Evolutionary conservation across 108 stramenopile genomes (phyloP), one percentile per base, ranked within the genome.

Genomic region (Mediolabrus comicus): DNA sequence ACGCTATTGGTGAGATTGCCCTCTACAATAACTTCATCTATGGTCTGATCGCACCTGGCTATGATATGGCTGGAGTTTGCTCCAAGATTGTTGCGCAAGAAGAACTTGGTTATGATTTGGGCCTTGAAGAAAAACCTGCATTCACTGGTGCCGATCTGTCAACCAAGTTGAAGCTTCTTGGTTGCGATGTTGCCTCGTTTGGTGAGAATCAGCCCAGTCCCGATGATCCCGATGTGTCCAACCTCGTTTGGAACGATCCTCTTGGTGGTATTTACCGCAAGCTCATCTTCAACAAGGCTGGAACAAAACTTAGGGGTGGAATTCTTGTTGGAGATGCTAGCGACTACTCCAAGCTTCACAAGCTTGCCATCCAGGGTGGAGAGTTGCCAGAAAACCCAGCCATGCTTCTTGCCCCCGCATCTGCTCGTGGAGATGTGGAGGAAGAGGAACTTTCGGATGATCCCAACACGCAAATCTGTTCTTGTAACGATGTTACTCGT

Each of bases 131-230:
- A 14, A n/a, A 56, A 5, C 86, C 90, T 29, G 86, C 83, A 51
- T 97, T 97, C 70, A 91, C 78, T 9, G 92, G 93, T 33, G 96
- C 94, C 28, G 96, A 97, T 75, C 86, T 97, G 68, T 92, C 91
- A 6, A 97, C 96, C 65, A 97, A 97, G 72, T 86, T 97, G 59
- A 97, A 97, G 85, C 86, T 97, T 56, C 86, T 97, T 68, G 96
- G 96, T 8, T 95, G 95, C 53, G 96, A 97, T 71, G 96, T 97
- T 38, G 96, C 96, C 2, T 94, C 91, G 22, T 97, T 97, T 80
- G 96, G 96, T 17, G 86, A 88, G 39, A 93, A 93, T 41, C 88
- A 93, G 63, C 92, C 92, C 12, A 39, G 51, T n/a, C 85, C 92
- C 0, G 93, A 94, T 61, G 92, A 94, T 68, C 69, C 69, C 3